Evolutionary conservation across 1,284 basidiomycete species (phyloP).

Genomic region (Ganoderma multipileum): DNA sequence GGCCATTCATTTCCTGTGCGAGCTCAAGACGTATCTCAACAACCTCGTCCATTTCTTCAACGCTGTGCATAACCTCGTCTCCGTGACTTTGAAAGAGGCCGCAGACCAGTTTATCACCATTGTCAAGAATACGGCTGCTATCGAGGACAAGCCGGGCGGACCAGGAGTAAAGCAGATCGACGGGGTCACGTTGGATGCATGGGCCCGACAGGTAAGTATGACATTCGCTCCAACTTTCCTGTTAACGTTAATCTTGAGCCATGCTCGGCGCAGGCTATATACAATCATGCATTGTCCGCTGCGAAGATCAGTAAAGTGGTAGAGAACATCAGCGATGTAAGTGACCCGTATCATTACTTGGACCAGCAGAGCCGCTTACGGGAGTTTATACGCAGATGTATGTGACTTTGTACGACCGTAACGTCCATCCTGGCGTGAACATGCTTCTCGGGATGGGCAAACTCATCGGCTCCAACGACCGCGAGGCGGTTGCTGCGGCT

Average conservation of each 20-base stretch:
- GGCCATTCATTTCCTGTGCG: conserved; percentile 18
- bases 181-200: conserved; percentile 13
- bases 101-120: conserved; percentile 18
- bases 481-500: conserved; percentile 1
- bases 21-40: conserved; percentile 22
- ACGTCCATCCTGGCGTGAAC: conserved; percentile 23
- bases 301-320: conserved; percentile 19
- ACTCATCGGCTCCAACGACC: conserved; percentile 16
- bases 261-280: conserved; percentile 10
- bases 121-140: conserved; percentile 8
- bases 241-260: too few species aligned
- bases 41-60: conserved; percentile 22
- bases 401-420: conserved; percentile 19
- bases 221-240: neutral
- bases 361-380: neutral
- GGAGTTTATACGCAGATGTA: conserved; percentile 11
- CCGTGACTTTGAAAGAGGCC: conserved; percentile 8
- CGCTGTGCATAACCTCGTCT: conserved; percentile 19
- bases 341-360: neutral
- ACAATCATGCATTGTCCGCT: conserved; percentile 16
- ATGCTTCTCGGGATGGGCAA: conserved; percentile 22
- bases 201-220: conserved; percentile 10
- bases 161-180: neutral
- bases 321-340: conserved; percentile 19
- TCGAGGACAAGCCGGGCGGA: neutral